phyloP scores from a whole-genome alignment of 2,329 filamentous ascomycete species.

The Fusarium austroafricanum region DNA sequence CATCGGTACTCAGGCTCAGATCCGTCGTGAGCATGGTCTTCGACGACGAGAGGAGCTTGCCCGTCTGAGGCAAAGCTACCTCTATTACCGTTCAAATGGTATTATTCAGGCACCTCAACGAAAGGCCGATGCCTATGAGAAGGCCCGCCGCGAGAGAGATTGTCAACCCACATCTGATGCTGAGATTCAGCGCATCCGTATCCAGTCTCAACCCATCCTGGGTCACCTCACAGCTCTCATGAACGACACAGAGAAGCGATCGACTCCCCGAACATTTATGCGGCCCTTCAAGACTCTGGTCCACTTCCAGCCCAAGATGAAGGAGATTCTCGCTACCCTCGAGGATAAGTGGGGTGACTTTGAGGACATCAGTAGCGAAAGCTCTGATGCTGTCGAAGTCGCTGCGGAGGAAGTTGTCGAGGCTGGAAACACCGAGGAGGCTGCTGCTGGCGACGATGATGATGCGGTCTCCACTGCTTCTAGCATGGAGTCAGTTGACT shows the following conservation, averaged over 20 bases:
- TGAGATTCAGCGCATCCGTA: conserved; percentile 53
- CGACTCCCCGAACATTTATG: conserved; percentile 55
- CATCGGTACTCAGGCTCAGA: conserved; percentile 51
- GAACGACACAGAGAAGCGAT: conserved; percentile 52
- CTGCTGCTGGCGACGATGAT: conserved; percentile 28
- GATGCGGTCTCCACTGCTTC: conserved; percentile 47
- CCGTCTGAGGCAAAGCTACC: conserved; percentile 49
- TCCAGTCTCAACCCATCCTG: conserved; percentile 56
- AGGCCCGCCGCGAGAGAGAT: conserved; percentile 44
- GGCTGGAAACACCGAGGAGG: conserved; percentile 43
- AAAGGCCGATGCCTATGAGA: conserved; percentile 34
- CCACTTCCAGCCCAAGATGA: conserved; percentile 57
- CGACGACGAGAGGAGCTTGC: conserved; percentile 54
- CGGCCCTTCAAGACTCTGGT: conserved; percentile 56
- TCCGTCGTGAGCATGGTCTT: conserved; percentile 53
- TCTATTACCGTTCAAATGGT: conserved; percentile 18
- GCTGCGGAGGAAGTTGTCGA: conserved; percentile 42
- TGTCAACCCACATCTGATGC: conserved; percentile 32
- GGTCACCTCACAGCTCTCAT: conserved; percentile 53
- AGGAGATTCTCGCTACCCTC: conserved; percentile 52
- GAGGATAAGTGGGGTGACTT: conserved; percentile 57
- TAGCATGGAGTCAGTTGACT: conserved; percentile 44
- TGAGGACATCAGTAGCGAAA: conserved; percentile 47
- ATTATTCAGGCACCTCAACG: neutral
- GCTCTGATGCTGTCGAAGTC: conserved; percentile 41